Percentiles rank a stretch among this genome's conserved stretches.
Evolutionary conservation across 345 rosid genomes (phyloP).

Genomic region (Eucalyptus coolabah): DNA sequence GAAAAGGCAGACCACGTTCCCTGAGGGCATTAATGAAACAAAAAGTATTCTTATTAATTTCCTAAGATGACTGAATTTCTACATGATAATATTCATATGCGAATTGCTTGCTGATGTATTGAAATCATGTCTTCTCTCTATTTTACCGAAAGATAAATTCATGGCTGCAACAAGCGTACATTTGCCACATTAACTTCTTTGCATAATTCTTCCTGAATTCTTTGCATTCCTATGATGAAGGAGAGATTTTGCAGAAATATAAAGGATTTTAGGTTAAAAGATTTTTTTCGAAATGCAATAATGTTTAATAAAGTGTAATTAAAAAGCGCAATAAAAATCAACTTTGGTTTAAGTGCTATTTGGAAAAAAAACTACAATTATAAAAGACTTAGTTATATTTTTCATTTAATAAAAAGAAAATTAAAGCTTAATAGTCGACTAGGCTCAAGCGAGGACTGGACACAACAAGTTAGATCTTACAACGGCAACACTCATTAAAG

Average conservation of each 20-base stretch:
- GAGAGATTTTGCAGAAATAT: not conserved
- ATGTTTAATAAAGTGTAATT: not conserved
- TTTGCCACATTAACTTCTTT: not conserved
- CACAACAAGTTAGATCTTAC: fast-evolving
- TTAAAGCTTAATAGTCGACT: fast-evolving
- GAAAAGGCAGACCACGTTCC: not conserved
- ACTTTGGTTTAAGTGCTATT: not conserved
- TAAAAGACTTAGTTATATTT: not conserved
- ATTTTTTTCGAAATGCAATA: not conserved
- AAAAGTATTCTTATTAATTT: not conserved
- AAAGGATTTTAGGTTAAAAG: not conserved
- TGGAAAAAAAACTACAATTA: not conserved
- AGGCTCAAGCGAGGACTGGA: fast-evolving
- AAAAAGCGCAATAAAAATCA: not conserved
- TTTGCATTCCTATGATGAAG: not conserved
- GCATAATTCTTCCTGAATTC: not conserved
- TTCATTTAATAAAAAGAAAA: not conserved
- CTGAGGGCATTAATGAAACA: not conserved
- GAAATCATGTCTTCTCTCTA: not conserved
- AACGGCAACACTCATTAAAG: fast-evolving
- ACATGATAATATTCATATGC: not conserved
- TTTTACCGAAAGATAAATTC: not conserved
- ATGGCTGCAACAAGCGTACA: not conserved
- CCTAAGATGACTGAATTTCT: not conserved
- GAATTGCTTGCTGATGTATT: not conserved